Evolutionary conservation across 2,329 filamentous ascomycete genomes (phyloP).

Genomic region (Trichoderma brevicompactum): DNA sequence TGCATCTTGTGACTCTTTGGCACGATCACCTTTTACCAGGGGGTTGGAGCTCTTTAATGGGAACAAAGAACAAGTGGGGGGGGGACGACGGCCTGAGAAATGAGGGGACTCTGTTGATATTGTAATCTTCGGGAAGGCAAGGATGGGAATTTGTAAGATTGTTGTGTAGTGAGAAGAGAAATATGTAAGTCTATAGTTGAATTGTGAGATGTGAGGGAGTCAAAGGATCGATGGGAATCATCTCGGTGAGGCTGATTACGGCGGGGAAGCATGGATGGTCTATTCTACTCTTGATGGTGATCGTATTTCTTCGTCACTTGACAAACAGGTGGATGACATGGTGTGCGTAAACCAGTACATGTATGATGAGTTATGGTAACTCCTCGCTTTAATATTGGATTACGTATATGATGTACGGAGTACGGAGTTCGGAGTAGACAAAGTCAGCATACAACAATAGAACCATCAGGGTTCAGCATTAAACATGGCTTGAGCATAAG

Average conservation of each 20-base stretch:
- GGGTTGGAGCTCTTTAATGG: background rate
- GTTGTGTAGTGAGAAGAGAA: no score
- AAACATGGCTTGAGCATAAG: background rate
- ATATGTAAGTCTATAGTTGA: no score
- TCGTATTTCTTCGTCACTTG: background rate
- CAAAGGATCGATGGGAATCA: background rate
- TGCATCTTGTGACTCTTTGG: conserved; percentile 17
- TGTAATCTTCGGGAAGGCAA: no score
- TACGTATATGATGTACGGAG: background rate
- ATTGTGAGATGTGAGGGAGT: background rate
- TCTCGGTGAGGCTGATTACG: background rate
- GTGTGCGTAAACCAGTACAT: background rate
- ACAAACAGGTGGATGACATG: background rate
- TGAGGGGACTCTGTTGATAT: background rate
- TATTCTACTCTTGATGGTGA: background rate
- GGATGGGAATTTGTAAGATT: no score
- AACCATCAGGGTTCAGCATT: background rate
- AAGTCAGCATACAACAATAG: conserved; percentile 2
- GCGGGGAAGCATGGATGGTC: background rate
- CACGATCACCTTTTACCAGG: background rate
- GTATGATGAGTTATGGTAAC: no score
- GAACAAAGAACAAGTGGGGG: background rate
- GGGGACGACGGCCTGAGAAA: background rate
- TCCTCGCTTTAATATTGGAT: no score
- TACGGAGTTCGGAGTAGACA: background rate